phyloP scores from a whole-genome alignment of 1,284 basidiomycete species.

The Cryptococcus sp. region DNA sequence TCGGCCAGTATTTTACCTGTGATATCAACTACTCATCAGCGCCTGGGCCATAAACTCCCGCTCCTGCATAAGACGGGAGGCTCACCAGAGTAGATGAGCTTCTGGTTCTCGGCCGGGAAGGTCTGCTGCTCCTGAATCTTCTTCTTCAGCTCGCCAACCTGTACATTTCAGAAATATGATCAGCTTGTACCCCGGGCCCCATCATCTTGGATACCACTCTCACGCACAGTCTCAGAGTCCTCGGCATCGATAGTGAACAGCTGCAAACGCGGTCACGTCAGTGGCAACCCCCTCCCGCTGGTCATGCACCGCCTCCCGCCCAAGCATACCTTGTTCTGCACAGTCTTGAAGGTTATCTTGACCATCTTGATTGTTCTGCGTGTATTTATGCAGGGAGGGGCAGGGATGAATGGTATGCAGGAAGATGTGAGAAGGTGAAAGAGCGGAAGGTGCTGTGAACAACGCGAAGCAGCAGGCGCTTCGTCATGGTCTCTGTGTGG shows the following conservation, averaged over 20 bases:
- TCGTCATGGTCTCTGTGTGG: not conserved
- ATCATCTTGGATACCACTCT: not conserved
- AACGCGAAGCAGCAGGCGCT: not conserved
- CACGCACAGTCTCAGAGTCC: constrained; percentile 60
- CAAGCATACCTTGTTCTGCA: constrained; percentile 78
- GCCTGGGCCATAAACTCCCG: too few species aligned
- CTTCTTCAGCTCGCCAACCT: constrained; percentile 71
- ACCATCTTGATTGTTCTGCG: constrained; percentile 57
- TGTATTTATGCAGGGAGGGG: not conserved
- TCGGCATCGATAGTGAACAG: constrained; percentile 69
- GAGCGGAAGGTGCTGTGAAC: not conserved
- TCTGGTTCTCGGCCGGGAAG: constrained; percentile 71
- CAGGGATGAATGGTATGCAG: not conserved
- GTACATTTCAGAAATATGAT: not conserved
- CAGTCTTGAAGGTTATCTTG: constrained; percentile 88
- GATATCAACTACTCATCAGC: not conserved
- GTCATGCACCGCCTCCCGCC: not conserved
- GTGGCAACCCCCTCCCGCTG: constrained; percentile 2
- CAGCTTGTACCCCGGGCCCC: not conserved
- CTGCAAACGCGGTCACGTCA: constrained; percentile 51
- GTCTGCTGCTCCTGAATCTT: constrained; percentile 74
- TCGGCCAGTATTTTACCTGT: constrained; percentile 89
- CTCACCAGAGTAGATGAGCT: constrained; percentile 91
- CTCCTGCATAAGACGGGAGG: constrained; percentile 1
- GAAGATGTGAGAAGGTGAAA: not conserved